phyloP scores from a whole-genome alignment of 257 asterid species.

The Nicotiana noctiflora region DNA sequence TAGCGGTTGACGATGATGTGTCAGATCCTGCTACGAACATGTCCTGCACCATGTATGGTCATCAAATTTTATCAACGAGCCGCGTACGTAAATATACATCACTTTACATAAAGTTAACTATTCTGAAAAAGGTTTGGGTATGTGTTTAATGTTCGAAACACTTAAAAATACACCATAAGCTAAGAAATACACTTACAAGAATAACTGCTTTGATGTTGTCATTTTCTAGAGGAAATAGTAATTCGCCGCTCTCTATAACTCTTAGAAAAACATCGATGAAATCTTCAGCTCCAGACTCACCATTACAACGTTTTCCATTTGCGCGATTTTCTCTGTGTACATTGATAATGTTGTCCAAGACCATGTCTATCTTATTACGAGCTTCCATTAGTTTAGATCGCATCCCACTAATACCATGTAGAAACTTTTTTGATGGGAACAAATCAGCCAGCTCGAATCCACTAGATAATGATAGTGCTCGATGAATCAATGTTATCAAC shows the following conservation, averaged over 20 bases:
- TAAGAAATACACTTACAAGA: neutral
- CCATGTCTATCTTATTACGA: neutral
- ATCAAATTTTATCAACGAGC: neutral
- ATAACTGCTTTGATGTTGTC: neutral
- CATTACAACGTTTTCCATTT: neutral
- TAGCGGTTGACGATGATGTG: constrained; percentile 2
- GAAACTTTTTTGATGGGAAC: neutral
- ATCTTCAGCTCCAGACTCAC: neutral
- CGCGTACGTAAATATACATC: too few relatives aligned
- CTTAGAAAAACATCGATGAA: neutral
- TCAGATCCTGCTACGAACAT: constrained; percentile 11
- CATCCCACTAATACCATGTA: neutral
- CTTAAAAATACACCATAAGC: too few relatives aligned
- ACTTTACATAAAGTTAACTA: too few relatives aligned
- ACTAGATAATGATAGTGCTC: too few relatives aligned
- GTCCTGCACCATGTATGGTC: neutral
- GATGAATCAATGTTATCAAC: too few relatives aligned
- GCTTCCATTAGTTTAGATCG: neutral
- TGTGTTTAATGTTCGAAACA: too few relatives aligned
- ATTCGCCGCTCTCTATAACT: neutral
- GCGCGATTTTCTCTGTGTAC: neutral
- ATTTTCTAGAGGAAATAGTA: neutral
- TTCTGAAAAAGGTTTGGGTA: too few relatives aligned
- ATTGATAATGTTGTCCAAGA: neutral
- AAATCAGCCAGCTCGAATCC: neutral